Conservation (phyloP, 2,329 filamentous ascomycete genomes). For the Gaeumannomyces sp. region DNA sequence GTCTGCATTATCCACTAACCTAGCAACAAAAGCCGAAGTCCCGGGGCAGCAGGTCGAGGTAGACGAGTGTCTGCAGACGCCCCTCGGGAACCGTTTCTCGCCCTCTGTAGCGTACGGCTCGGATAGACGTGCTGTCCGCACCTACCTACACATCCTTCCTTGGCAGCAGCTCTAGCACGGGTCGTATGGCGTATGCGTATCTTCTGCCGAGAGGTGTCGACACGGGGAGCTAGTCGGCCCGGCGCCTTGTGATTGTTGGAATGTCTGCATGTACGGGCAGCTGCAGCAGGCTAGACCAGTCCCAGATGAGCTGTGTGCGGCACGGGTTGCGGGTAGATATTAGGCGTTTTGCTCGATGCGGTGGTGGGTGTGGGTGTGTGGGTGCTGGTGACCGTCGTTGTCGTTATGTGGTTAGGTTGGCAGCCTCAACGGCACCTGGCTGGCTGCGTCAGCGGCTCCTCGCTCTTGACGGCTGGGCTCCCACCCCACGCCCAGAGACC, state of each 20-base stretch:
- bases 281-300: not conserved
- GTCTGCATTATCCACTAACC: not conserved
- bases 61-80: too few species aligned
- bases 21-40: too few species aligned
- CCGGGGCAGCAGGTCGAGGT: too few species aligned
- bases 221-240: not conserved
- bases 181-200: not conserved
- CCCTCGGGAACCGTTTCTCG: too few species aligned
- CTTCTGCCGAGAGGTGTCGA: not conserved
- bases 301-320: not conserved
- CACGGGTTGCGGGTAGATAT: not conserved
- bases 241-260: not conserved
- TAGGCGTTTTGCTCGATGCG: not conserved
- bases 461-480: too few species aligned
- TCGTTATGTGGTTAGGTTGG: not conserved
- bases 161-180: not conserved
- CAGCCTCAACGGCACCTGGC: not conserved
- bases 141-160: not conserved
- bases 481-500: not conserved
- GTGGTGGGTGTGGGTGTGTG: not conserved
- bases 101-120: too few species aligned
- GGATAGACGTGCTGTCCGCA: not conserved
- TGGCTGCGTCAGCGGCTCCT: not conserved
- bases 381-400: not conserved
- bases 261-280: not conserved